Conservation (phyloP, 768 basidiomycete genomes). For the Multifurca ochricompacta region DNA sequence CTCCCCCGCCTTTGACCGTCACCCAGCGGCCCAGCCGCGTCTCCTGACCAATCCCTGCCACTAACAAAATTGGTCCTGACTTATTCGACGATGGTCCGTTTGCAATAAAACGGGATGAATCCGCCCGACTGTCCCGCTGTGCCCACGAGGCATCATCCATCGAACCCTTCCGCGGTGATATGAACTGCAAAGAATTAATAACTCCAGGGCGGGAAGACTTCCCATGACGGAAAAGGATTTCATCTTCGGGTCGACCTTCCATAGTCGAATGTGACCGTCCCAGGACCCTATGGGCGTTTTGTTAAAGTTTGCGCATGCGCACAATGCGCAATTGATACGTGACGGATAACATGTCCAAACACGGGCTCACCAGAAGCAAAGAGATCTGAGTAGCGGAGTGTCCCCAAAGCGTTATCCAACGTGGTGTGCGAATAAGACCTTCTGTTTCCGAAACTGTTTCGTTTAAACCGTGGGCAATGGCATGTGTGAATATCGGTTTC, state of each 20-base stretch:
- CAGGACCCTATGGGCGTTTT: constrained; percentile 63
- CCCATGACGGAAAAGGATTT: constrained; percentile 67
- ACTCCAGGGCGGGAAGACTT: constrained; percentile 63
- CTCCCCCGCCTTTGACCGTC: constrained; percentile 59
- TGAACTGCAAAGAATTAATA: constrained; percentile 83
- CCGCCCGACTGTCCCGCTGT: constrained; percentile 23
- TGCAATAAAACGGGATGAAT: constrained; percentile 27
- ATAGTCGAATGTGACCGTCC: constrained; percentile 84
- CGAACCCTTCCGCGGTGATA: constrained; percentile 41
- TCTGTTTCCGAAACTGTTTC: constrained; percentile 65
- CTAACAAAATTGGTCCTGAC: constrained; percentile 41
- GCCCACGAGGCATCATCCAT: constrained; percentile 40
- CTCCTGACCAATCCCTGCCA: constrained; percentile 82
- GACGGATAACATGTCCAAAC: background rate
- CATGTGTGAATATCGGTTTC: constrained; percentile 84
- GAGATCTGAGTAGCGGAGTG: constrained; percentile 81
- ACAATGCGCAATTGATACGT: background rate
- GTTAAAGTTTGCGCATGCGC: background rate
- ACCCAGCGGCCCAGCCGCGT: constrained; percentile 88
- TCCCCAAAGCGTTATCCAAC: constrained; percentile 89
- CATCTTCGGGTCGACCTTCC: constrained; percentile 78
- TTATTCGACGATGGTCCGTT: constrained; percentile 14
- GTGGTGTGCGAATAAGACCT: constrained; percentile 64
- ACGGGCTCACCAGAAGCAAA: constrained; percentile 71
- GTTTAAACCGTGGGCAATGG: constrained; percentile 82